Evolutionary conservation across 345 rosid species (phyloP).

Genomic region (Syzygium oleosum): DNA sequence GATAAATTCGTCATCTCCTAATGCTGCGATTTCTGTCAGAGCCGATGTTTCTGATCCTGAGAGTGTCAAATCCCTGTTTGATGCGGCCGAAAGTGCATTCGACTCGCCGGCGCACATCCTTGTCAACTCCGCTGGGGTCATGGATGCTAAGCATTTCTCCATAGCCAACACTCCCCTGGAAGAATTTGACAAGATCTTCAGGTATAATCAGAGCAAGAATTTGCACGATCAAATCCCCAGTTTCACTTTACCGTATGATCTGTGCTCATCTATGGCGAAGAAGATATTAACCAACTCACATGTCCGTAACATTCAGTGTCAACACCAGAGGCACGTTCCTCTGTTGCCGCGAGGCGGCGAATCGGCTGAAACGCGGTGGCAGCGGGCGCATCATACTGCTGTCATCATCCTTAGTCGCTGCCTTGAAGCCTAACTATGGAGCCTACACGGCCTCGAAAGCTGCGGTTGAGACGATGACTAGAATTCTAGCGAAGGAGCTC

Average conservation of each 20-base stretch:
- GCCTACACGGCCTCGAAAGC: constrained; percentile 28
- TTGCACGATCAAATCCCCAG: not conserved
- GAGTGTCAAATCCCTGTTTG: constrained; percentile 1
- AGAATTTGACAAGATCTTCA: constrained; percentile 2
- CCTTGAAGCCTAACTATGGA: constrained; percentile 9
- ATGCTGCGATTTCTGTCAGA: not conserved
- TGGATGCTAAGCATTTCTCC: not conserved
- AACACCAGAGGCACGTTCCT: constrained; percentile 23
- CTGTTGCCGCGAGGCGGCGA: constrained; percentile 27
- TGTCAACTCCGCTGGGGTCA: not conserved
- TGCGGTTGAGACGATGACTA: constrained; percentile 26
- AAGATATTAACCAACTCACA: not conserved
- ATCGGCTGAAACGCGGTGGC: constrained; percentile 9
- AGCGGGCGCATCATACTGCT: constrained; percentile 23
- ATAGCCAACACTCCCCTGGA: not conserved
- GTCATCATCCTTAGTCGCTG: constrained; percentile 12
- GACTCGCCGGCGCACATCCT: not conserved
- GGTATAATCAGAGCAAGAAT: not conserved
- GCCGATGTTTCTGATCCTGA: not conserved
- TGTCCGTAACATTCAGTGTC: constrained; percentile 2
- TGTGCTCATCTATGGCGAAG: not conserved
- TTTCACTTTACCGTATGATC: not conserved
- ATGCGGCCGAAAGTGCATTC: not conserved
- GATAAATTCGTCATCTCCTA: not conserved
- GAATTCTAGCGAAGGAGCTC: constrained; percentile 25